Percentiles rank a stretch among this genome's conserved stretches.
These are phyloP conservation scores for Teratosphaeria zuluensis DNA, from an alignment of 2,329 filamentous ascomycete genomes.

Conservation along the genomic window DNA sequence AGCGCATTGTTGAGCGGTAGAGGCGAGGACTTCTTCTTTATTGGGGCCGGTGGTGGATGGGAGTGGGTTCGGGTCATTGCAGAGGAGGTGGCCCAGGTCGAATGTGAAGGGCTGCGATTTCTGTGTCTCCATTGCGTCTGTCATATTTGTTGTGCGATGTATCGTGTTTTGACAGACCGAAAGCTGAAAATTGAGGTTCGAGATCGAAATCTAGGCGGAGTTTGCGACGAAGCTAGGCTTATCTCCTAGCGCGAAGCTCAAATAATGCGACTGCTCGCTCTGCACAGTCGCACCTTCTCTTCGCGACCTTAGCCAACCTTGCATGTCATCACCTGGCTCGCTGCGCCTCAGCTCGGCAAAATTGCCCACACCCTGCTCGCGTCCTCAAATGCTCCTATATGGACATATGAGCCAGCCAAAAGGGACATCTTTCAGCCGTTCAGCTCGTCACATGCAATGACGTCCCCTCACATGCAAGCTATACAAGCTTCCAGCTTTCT, in stretches of 20 bases:
- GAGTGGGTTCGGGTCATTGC: slow-evolving; percentile 78
- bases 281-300: background rate
- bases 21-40: slow-evolving; percentile 57
- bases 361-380: too few relatives aligned
- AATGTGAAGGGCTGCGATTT: slow-evolving; percentile 89
- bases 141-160: background rate
- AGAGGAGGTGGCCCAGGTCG: slow-evolving; percentile 79
- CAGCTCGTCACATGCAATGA: background rate
- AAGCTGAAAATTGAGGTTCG: background rate
- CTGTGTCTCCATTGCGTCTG: background rate
- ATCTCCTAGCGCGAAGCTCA: background rate
- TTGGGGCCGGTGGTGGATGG: slow-evolving; percentile 39
- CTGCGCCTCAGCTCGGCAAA: too few relatives aligned
- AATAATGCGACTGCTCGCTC: background rate
- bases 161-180: background rate
- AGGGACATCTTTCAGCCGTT: background rate
- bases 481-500: background rate
- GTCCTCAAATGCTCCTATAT: too few relatives aligned
- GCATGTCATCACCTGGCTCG: too few relatives aligned
- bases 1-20: slow-evolving; percentile 75
- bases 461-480: background rate
- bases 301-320: background rate
- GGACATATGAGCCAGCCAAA: too few relatives aligned
- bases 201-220: slow-evolving; percentile 1
- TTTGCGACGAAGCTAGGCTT: background rate